phyloP scores from a whole-genome alignment of 148 eudicot genomes.

The Arctostaphylos glauca region DNA sequence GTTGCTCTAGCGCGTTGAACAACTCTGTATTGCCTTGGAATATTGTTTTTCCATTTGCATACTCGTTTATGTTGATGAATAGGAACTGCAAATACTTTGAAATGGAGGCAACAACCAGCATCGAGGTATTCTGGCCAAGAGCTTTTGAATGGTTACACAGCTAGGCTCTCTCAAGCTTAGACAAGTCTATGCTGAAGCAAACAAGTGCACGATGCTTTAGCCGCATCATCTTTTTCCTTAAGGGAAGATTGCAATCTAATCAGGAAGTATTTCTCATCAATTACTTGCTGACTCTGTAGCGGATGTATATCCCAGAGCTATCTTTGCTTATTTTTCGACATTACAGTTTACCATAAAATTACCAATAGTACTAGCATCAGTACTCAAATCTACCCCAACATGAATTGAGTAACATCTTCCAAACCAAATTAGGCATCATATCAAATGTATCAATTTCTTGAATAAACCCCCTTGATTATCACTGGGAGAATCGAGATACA shows the following conservation, averaged over 20 bases:
- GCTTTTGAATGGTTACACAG: background rate
- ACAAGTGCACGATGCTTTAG: background rate
- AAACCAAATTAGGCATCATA: slow-evolving; percentile 8
- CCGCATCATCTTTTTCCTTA: background rate
- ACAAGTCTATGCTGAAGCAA: background rate
- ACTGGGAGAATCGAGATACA: background rate
- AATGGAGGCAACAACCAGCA: background rate
- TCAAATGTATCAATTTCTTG: background rate
- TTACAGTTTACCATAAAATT: background rate
- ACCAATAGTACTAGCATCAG: background rate
- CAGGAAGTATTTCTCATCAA: background rate
- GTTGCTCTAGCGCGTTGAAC: background rate
- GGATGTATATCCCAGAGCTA: background rate
- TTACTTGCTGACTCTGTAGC: background rate
- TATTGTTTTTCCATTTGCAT: background rate
- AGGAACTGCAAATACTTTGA: too few relatives aligned
- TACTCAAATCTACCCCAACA: background rate
- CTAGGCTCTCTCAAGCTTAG: background rate
- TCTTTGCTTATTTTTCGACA: background rate
- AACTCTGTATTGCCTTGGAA: background rate
- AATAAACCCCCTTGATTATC: background rate
- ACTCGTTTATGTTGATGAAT: background rate
- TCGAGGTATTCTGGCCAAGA: background rate
- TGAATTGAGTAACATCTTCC: background rate
- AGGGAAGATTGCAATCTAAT: background rate